Evolutionary conservation across 495 filamentous ascomycete genomes (phyloP), one percentile per base, ranked within the genome.

Genomic region (Lichenothelia convexa): DNA sequence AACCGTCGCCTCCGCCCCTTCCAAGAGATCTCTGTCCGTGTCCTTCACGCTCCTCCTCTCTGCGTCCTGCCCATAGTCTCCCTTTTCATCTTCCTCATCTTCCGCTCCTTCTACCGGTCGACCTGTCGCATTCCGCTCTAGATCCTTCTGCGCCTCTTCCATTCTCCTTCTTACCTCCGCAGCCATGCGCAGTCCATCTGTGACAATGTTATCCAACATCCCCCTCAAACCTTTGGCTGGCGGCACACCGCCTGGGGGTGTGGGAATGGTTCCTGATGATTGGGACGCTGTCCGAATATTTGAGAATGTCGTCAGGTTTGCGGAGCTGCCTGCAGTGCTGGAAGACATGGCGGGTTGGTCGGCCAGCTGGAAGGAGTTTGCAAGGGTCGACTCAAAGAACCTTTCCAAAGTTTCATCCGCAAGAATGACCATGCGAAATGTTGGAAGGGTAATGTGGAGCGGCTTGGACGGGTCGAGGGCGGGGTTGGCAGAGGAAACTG

Each of bases 341-440:
- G 48, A 45, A 34, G 55, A 34, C 12, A 56, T 20, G 39, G 55
- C 30, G 7, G 67, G 53, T 20, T 65, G 63, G 37, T 70, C 65
- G 36, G 69, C 65, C 15, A 82, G 67, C 33, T 62, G 66, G 61
- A 82, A 80, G n/a, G 72, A 78, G 43, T 71, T 71, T 0, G 73
- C 66, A 59, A 82, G 79, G 40, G 70, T 72, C 21, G 65, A 75
- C 56, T 97, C 89, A 54, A 97, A 97, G 57, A 97, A 97, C 45
- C 83, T 75, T 48, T 97, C 87, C 9, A 97, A 72, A 2, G 87
- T 67, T 48, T 97, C 89, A 53, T 97, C 89, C 39, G 89, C 89
- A 16, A 97, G 71, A 30, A 97, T 76, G 18, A 97, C 83, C 89
- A 97, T 97, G 45, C 89, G 78, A 68, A 97, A 97, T 16, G 89